Evolutionary conservation across 2,329 filamentous ascomycete species (phyloP).

Genomic region (Monosporascus cannonballus): DNA sequence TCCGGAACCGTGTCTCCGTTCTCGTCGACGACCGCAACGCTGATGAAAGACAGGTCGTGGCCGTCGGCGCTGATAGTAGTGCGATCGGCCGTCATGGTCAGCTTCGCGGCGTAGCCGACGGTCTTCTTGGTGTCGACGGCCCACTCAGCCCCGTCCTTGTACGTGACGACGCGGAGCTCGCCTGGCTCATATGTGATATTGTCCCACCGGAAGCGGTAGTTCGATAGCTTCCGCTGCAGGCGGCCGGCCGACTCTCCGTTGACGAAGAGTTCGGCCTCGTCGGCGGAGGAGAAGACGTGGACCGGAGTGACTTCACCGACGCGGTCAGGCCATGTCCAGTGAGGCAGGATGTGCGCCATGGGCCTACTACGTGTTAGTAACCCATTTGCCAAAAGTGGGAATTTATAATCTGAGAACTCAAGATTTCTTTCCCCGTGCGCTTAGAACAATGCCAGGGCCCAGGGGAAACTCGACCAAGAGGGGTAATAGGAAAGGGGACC

Average conservation of each 20-base stretch:
- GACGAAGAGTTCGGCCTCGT: slow-evolving; percentile 49
- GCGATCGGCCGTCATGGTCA: slow-evolving; percentile 36
- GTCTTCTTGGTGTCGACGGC: slow-evolving; percentile 36
- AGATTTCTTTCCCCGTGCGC: neutral
- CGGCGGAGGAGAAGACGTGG: slow-evolving; percentile 45
- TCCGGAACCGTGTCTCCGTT: slow-evolving; percentile 36
- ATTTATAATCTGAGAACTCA: neutral
- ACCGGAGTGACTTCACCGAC: slow-evolving; percentile 43
- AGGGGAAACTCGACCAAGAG: neutral
- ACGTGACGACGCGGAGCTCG: slow-evolving; percentile 39
- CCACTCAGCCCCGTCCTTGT: slow-evolving; percentile 42
- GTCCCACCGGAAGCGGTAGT: slow-evolving; percentile 50
- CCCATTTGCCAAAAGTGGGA: neutral
- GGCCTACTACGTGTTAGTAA: slow-evolving; percentile 1
- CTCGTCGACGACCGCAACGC: slow-evolving; percentile 37
- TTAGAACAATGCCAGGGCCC: neutral
- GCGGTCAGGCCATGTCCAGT: slow-evolving; percentile 49
- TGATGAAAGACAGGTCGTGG: slow-evolving; percentile 40
- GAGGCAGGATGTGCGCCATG: slow-evolving; percentile 48
- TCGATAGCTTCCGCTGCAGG: slow-evolving; percentile 24
- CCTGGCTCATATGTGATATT: slow-evolving; percentile 41
- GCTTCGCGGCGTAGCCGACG: slow-evolving; percentile 29
- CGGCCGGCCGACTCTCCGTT: slow-evolving; percentile 42
- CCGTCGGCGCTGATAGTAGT: slow-evolving; percentile 33
- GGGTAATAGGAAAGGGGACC: neutral